Conservation (phyloP, 495 filamentous ascomycete species). For the Cercophora samala region DNA sequence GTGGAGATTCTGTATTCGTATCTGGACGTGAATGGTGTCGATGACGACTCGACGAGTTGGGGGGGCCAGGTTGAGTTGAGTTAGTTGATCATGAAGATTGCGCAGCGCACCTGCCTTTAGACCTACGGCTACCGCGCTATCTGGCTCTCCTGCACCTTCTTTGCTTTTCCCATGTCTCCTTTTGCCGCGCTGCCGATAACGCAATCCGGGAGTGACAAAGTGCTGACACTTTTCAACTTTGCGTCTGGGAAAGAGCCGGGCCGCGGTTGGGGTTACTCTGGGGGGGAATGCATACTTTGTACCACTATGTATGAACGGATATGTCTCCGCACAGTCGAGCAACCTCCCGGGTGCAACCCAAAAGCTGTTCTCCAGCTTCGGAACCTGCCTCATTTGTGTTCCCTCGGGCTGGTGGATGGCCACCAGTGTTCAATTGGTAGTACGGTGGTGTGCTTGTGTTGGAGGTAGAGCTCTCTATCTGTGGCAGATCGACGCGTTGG, state of each 20-base stretch:
- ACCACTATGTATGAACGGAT: constrained; percentile 8
- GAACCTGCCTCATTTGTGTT: neutral
- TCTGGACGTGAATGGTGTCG: constrained; percentile 1
- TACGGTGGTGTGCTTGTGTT: neutral
- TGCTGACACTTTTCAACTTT: neutral
- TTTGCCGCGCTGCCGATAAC: constrained; percentile 1
- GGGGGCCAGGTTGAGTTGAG: too few species aligned
- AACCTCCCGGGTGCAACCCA: constrained; percentile 21
- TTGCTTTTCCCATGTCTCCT: neutral
- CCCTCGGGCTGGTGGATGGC: too few species aligned
- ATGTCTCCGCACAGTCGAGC: constrained; percentile 22
- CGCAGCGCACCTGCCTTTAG: neutral
- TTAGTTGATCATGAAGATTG: neutral
- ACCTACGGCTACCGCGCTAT: neutral
- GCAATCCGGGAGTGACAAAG: constrained; percentile 4
- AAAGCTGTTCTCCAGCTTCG: constrained; percentile 6
- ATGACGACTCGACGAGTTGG: too few species aligned
- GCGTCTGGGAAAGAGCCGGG: constrained; percentile 2
- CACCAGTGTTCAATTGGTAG: too few species aligned
- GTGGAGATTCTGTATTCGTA: neutral
- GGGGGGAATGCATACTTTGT: constrained; percentile 1
- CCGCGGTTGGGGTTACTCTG: constrained; percentile 1
- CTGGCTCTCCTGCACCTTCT: neutral
- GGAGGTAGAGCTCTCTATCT: constrained; percentile 14
- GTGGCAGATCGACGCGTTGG: constrained; percentile 16